Evolutionary conservation across 2,329 filamentous ascomycete genomes (phyloP), one percentile per base, ranked within the genome.

Genomic region (Amauroascus verrucosus): DNA sequence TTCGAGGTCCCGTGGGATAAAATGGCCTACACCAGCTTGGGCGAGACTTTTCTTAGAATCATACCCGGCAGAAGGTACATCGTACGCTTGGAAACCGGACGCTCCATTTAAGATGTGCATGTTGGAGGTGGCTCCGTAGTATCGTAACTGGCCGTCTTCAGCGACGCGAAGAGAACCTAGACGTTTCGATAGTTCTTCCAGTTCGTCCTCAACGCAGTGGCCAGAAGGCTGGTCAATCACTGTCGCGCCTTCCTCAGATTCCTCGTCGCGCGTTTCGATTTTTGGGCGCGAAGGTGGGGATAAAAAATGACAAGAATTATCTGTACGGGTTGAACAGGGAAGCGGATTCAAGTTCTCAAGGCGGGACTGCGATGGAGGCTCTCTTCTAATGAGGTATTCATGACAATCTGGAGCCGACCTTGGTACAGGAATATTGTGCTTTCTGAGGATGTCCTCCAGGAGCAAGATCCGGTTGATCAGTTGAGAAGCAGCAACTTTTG

Each of bases 101-200:
- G 54, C 56, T 14, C 46, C 56, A 11, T 61, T 56, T 1, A 66
- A 45, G 28, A 67, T 51, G 45, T 64, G 63, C 7, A 65, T 50
- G 43, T 68, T 67, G 1, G 65, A 65, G 1, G 66, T 64, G 2
- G 65, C 58, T 14, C 67, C 67, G 54, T 65, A 68, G 46, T 63
- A 70, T 11, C 64, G 61, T 7, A 67, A 54, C 37, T 65, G 61
- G 1, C 66, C 65, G 49, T 64, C 64, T n/a, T 61, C 59, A 2
- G 59, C 56, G 16, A 68, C 55, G n/a, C 65, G 63, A n/a, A 70
- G 59, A 6, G 63, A 62, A 1, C 67, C 67, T n/a, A 67, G 57
- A 5, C 64, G 60, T 20, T 63, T 63, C 4, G 64, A 61, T 11
- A 67, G 56, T 40, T 65, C 58, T 32, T 62, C 58, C 4, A 65